phyloP scores from a whole-genome alignment of 2,329 filamentous ascomycete species.

The Microcyclosporella mali region DNA sequence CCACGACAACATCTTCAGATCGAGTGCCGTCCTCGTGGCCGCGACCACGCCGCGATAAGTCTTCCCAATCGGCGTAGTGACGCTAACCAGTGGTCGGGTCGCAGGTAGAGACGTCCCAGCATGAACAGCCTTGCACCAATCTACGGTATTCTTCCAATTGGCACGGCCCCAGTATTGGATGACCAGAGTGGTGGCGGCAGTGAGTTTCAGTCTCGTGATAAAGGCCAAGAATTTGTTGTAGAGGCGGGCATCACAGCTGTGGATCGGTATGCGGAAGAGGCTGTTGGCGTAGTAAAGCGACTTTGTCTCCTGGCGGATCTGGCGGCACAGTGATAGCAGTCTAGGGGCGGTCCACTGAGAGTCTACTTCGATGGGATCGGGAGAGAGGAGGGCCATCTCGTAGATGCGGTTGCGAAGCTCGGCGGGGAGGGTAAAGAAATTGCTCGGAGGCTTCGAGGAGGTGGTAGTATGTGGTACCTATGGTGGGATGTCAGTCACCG shows the following conservation, averaged over 20 bases:
- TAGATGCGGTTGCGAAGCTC: slow-evolving; percentile 1
- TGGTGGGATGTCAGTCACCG: neutral
- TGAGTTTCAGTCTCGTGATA: neutral
- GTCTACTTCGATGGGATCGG: neutral
- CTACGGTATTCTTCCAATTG: neutral
- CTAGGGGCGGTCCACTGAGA: neutral
- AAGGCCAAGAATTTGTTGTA: neutral
- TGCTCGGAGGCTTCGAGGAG: neutral
- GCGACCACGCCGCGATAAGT: no score
- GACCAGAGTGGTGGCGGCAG: no score
- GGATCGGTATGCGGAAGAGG: neutral
- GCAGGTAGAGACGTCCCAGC: no score
- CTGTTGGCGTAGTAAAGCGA: slow-evolving; percentile 2
- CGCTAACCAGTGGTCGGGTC: no score
- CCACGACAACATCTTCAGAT: neutral
- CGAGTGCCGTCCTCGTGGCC: neutral
- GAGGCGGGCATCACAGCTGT: neutral
- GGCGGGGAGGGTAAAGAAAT: neutral
- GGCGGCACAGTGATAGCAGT: neutral
- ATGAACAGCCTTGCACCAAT: neutral
- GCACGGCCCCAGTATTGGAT: neutral
- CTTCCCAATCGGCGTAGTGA: no score
- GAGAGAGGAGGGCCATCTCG: neutral
- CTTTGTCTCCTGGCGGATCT: neutral
- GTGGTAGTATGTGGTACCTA: neutral